phyloP scores from a whole-genome alignment of 225 moss, liverwort and hornwort species.

The Pleurozium schreberi region DNA sequence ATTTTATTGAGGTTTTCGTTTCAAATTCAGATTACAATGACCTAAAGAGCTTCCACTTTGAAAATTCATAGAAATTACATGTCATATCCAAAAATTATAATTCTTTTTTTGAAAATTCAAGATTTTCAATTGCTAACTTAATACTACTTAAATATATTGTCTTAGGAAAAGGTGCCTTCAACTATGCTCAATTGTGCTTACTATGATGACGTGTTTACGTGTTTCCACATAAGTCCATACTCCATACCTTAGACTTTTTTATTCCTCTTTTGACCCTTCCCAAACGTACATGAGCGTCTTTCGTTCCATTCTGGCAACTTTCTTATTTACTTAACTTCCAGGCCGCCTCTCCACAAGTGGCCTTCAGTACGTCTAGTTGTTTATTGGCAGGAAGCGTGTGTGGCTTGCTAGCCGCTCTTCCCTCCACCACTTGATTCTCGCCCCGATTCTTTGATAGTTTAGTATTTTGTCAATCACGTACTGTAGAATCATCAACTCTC shows the following conservation, averaged over 20 bases:
- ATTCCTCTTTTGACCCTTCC: not conserved
- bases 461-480: not conserved
- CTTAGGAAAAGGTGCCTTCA: no score
- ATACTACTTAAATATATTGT: not conserved
- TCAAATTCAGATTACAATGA: no score
- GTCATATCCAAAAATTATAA: no score
- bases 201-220: no score
- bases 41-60: no score
- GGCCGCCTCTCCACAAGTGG: no score
- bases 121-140: no score
- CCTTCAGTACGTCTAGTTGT: not conserved
- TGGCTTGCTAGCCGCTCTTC: not conserved
- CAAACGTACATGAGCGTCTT: not conserved
- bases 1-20: no score
- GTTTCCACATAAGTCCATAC: no score
- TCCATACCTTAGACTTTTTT: not conserved
- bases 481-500: not conserved
- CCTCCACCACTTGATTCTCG: not conserved
- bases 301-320: not conserved
- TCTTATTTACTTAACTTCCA: not conserved
- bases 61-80: no score
- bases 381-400: not conserved
- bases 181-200: no score
- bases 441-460: not conserved
- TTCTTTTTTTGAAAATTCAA: no score